Evolutionary conservation across 176 grass and related monocot genomes (phyloP).

Genomic region (Oryza punctata): DNA sequence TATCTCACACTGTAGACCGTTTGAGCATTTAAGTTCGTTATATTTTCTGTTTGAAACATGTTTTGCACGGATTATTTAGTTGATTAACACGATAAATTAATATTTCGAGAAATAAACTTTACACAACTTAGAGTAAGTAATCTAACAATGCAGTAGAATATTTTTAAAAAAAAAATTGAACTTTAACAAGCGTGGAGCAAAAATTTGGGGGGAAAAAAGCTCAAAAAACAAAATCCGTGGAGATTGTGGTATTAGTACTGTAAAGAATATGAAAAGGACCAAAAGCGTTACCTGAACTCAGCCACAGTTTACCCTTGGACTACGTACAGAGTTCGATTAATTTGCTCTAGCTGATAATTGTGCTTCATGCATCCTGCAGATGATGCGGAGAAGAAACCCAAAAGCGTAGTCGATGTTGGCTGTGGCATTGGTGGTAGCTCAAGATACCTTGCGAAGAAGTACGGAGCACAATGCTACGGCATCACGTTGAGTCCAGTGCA

Average conservation of each 20-base stretch:
- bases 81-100: too few species aligned
- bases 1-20: too few species aligned
- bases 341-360: neutral
- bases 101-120: too few species aligned
- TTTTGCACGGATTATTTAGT: too few species aligned
- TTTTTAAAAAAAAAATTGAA: too few species aligned
- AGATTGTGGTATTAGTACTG: too few species aligned
- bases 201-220: too few species aligned
- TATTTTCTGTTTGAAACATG: neutral
- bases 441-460: slow-evolving; percentile 88
- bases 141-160: too few species aligned
- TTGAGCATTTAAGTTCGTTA: neutral
- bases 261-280: neutral
- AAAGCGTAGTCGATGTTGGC: slow-evolving; percentile 79
- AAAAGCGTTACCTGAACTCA: too few species aligned
- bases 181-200: too few species aligned
- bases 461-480: slow-evolving; percentile 65
- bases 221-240: too few species aligned
- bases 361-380: slow-evolving; percentile 53
- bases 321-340: neutral
- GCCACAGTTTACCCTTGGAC: neutral
- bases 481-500: slow-evolving; percentile 95
- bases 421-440: slow-evolving; percentile 96
- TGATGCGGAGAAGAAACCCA: slow-evolving; percentile 58
- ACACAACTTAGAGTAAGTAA: too few species aligned